Evolutionary conservation across 495 filamentous ascomycete genomes (phyloP).

Genomic region (Annulohypoxylon moriforme): DNA sequence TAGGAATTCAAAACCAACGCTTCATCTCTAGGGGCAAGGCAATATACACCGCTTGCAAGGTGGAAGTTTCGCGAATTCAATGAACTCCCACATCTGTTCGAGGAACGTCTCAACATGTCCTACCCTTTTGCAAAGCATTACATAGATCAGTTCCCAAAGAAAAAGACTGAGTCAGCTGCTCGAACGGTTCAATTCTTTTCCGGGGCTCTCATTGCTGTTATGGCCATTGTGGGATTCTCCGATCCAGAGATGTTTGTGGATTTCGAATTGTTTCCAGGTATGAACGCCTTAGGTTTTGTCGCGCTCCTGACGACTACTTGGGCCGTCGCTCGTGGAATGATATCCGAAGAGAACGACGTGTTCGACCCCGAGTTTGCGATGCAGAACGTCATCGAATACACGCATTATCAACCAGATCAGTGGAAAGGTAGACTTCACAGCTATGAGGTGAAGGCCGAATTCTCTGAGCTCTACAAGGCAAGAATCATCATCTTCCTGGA

Average conservation of each 20-base stretch:
- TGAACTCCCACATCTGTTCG: conserved; percentile 90
- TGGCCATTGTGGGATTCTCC: conserved; percentile 80
- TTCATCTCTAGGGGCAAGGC: conserved; percentile 76
- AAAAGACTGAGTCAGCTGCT: conserved; percentile 85
- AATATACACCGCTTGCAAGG: conserved; percentile 92
- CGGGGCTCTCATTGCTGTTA: conserved; percentile 84
- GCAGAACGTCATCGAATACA: conserved; percentile 87
- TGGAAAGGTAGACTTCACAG: conserved; percentile 92
- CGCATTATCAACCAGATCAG: conserved; percentile 85
- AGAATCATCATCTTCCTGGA: conserved; percentile 92
- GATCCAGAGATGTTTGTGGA: conserved; percentile 91
- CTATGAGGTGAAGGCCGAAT: conserved; percentile 84
- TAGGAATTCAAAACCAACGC: conserved; percentile 94
- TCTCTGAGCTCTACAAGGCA: conserved; percentile 86
- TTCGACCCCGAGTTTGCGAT: conserved; percentile 93
- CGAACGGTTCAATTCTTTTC: conserved; percentile 87
- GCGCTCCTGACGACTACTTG: conserved; percentile 71
- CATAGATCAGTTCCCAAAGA: conserved; percentile 95
- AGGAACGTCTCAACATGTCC: conserved; percentile 91
- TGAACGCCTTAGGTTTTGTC: conserved; percentile 51
- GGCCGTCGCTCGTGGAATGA: conserved; percentile 79
- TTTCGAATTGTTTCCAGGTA: conserved; percentile 84
- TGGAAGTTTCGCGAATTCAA: conserved; percentile 99
- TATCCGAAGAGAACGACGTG: conserved; percentile 87
- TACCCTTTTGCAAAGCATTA: conserved; percentile 93